These are phyloP conservation scores for Limnanthes douglasii DNA, from an alignment of 345 rosid genomes.

Conservation along the genomic window DNA sequence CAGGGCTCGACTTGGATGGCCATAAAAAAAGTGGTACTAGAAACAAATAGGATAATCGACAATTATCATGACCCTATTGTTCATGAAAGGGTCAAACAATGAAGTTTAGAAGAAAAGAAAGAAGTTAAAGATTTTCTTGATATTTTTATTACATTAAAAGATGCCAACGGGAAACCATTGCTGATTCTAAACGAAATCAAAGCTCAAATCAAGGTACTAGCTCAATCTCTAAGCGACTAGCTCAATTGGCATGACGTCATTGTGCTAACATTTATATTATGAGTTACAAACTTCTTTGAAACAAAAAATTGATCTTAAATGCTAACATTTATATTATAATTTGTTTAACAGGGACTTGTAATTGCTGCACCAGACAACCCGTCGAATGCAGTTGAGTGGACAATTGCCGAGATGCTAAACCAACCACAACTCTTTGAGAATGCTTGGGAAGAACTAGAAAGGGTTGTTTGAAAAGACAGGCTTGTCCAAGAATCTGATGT, in stretches of 20 bases:
- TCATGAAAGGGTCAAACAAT: background rate
- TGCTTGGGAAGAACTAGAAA: conserved; percentile 24
- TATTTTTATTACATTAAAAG: background rate
- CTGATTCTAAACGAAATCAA: background rate
- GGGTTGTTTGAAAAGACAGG: conserved; percentile 27
- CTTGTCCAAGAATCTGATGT: conserved; percentile 38
- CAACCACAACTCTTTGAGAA: conserved; percentile 13
- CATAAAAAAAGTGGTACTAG: conserved; percentile 9
- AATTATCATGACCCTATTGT: conserved; percentile 12
- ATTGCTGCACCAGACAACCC: conserved; percentile 20
- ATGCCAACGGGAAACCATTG: background rate
- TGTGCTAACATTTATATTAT: too few species aligned
- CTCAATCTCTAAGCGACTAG: too few species aligned
- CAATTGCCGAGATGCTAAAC: conserved; percentile 32
- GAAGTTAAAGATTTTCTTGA: background rate
- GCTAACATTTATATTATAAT: too few species aligned
- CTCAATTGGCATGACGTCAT: too few species aligned
- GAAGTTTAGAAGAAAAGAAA: background rate
- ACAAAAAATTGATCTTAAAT: too few species aligned
- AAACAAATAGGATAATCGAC: background rate
- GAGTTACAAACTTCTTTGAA: too few species aligned
- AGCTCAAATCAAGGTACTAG: too few species aligned
- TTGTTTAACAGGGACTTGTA: conserved; percentile 17
- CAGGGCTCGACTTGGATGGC: conserved; percentile 11
- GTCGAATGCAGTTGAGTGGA: conserved; percentile 28